Conservation (phyloP, 2,329 filamentous ascomycete genomes). For the Nakataea oryzae region DNA sequence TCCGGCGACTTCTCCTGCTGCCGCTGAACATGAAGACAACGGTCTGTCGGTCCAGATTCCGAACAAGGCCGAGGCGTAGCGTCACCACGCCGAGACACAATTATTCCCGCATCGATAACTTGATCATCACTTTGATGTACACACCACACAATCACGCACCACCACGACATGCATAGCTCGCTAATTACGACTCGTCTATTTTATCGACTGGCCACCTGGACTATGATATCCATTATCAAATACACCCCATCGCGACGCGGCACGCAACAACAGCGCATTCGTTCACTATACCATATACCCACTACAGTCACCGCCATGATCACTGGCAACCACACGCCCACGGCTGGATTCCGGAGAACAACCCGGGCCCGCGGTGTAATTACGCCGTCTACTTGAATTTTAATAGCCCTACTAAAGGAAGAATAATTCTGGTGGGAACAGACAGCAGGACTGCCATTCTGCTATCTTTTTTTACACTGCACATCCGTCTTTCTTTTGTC, state of each 20-base stretch:
- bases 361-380: too few relatives aligned
- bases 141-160: too few relatives aligned
- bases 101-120: not conserved
- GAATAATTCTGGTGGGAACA: not conserved
- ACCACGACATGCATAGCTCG: not conserved
- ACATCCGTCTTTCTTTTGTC: not conserved
- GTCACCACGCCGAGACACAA: not conserved
- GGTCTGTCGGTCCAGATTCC: not conserved
- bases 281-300: not conserved
- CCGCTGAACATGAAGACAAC: not conserved
- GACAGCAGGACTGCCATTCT: not conserved
- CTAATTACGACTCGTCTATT: not conserved
- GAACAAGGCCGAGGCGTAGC: not conserved
- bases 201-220: not conserved
- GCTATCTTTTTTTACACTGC: not conserved
- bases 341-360: not conserved
- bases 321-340: not conserved
- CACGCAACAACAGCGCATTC: not conserved
- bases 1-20: too few relatives aligned
- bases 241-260: not conserved
- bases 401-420: not conserved
- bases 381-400: not conserved
- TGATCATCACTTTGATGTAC: not conserved
- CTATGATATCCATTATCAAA: not conserved
- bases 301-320: not conserved